These are phyloP conservation scores for Saccharomyces cerevisiae DNA, from an alignment of 805 yeast species.

Conservation along the genomic window DNA sequence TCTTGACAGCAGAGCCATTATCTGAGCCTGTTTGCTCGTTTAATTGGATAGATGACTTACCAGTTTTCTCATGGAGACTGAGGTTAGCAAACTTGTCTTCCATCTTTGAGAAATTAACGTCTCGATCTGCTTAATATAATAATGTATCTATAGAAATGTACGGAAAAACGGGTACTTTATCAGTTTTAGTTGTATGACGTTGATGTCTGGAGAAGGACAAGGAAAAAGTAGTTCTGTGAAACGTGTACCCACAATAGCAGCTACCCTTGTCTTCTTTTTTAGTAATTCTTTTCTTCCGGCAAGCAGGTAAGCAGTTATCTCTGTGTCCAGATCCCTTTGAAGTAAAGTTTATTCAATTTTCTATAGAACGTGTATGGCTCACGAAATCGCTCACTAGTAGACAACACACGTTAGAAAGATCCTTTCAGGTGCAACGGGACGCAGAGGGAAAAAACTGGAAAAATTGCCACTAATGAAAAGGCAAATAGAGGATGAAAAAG, in stretches of 20 bases:
- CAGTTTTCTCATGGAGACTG: neutral
- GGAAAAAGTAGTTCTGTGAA: neutral
- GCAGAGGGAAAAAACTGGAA: neutral
- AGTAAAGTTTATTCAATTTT: neutral
- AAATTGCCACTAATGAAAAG: neutral
- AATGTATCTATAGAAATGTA: neutral
- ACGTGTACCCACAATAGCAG: neutral
- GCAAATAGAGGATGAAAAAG: neutral
- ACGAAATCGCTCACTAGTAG: neutral
- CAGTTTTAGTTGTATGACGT: neutral
- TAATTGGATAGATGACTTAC: neutral
- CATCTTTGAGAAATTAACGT: neutral
- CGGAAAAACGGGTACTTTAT: neutral
- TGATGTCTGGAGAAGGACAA: neutral
- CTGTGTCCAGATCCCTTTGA: neutral
- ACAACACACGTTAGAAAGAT: neutral
- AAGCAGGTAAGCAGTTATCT: neutral
- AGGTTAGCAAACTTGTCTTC: neutral
- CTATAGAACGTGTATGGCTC: neutral
- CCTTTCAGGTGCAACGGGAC: neutral
- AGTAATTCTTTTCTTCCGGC: neutral
- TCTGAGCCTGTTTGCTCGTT: neutral
- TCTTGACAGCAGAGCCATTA: constrained; percentile 3
- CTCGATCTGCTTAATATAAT: neutral
- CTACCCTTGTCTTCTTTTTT: neutral